These are phyloP conservation scores for Nigrospora osmanthi DNA, from an alignment of 2,329 filamentous ascomycete genomes.

Conservation along the genomic window DNA sequence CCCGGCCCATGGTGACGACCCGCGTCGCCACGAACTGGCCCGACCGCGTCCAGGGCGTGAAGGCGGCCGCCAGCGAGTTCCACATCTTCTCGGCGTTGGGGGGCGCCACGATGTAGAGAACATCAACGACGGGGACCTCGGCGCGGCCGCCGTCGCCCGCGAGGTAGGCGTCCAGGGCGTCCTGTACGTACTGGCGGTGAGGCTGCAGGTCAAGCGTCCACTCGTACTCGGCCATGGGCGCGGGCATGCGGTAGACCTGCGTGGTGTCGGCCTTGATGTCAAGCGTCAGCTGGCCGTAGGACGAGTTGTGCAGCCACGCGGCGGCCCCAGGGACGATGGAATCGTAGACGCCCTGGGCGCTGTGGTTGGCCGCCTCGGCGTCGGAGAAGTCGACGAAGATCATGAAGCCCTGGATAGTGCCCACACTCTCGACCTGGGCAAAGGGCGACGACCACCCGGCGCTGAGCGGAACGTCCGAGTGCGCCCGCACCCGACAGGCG, in stretches of 20 bases:
- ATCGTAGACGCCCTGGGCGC: background rate
- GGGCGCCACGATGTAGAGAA: background rate
- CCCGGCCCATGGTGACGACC: background rate
- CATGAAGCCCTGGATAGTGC: background rate
- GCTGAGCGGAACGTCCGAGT: background rate
- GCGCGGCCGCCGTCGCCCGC: background rate
- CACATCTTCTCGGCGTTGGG: background rate
- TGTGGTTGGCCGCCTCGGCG: background rate
- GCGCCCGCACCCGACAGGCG: background rate
- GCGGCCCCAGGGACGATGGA: background rate
- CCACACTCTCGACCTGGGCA: background rate
- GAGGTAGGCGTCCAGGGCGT: background rate
- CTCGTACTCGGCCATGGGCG: background rate
- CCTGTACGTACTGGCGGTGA: background rate
- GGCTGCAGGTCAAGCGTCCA: background rate
- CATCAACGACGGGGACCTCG: background rate
- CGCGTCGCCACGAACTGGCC: background rate
- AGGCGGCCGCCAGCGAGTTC: background rate
- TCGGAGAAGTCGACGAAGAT: conserved; percentile 1
- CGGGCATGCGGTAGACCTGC: background rate
- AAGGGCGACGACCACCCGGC: background rate
- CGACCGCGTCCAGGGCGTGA: background rate
- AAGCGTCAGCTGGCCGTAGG: background rate
- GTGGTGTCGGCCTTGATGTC: background rate
- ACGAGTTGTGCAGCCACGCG: background rate